Evolutionary conservation across 2,329 filamentous ascomycete genomes (phyloP).

Genomic region (Penicillium sp.): DNA sequence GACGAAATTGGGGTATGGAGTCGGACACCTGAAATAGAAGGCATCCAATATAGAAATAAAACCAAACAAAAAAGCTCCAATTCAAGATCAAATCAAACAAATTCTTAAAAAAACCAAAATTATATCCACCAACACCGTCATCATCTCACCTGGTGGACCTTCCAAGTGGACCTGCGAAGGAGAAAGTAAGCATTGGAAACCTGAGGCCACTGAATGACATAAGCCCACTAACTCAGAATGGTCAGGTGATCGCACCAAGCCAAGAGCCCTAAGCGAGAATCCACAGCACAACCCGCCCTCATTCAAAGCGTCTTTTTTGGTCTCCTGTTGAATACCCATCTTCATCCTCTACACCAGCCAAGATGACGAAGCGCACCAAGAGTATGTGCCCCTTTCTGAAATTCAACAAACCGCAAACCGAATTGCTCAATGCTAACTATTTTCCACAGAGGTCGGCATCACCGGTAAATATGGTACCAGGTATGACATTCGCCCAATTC

Average conservation of each 20-base stretch:
- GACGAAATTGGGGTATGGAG: neutral
- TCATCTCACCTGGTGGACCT: conserved; percentile 2
- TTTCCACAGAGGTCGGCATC: conserved; percentile 75
- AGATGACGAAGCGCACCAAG: conserved; percentile 95
- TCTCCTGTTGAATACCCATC: conserved; percentile 37
- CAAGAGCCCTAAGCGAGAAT: conserved; percentile 43
- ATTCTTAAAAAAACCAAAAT: neutral
- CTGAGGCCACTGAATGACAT: conserved; percentile 6
- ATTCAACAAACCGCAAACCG: neutral
- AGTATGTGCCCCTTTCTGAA: conserved; percentile 45
- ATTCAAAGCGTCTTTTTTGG: conserved; percentile 34
- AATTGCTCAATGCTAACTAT: conserved; percentile 30
- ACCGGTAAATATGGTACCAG: conserved; percentile 98
- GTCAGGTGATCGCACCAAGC: conserved; percentile 30
- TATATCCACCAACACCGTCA: neutral
- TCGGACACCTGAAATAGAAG: neutral
- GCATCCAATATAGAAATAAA: neutral
- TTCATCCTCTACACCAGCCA: conserved; percentile 50
- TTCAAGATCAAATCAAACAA: neutral
- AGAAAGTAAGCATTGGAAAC: conserved; percentile 7
- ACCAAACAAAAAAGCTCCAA: neutral
- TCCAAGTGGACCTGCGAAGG: neutral
- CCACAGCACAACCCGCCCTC: conserved; percentile 33
- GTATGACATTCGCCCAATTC: conserved; percentile 55
- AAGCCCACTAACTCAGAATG: conserved; percentile 7